phyloP scores from a whole-genome alignment of 768 basidiomycete species.

The Kwoniella dendrophila region DNA sequence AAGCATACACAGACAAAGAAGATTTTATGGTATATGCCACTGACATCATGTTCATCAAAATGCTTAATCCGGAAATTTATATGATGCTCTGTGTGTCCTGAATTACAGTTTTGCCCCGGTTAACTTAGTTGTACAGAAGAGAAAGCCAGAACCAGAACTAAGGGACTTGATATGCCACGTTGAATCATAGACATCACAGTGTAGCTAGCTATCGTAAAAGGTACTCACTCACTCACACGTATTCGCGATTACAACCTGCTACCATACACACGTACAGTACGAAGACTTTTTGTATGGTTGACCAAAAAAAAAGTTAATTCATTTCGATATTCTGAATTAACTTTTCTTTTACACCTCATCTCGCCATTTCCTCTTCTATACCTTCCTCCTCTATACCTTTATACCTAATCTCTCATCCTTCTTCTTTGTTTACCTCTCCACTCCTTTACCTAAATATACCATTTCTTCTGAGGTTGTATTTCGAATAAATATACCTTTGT shows the following conservation, averaged over 20 bases:
- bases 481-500: not conserved
- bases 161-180: not conserved
- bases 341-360: not conserved
- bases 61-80: not conserved
- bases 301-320: conserved; percentile 2
- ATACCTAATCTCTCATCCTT: not conserved
- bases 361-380: not conserved
- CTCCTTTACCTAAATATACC: not conserved
- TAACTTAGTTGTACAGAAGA: not conserved
- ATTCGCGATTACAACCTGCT: no score
- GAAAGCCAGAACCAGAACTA: not conserved
- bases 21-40: not conserved
- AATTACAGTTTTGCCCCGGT: not conserved
- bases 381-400: not conserved
- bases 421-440: not conserved
- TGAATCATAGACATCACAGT: not conserved
- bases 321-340: not conserved
- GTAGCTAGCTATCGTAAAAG: not conserved
- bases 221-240: not conserved
- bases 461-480: no score
- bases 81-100: not conserved
- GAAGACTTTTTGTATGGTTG: not conserved
- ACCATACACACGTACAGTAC: not conserved
- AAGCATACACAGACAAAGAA: no score
- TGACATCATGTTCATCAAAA: conserved; percentile 10